Conservation (phyloP, 2,329 filamentous ascomycete species). For the Penicillium sp. region DNA sequence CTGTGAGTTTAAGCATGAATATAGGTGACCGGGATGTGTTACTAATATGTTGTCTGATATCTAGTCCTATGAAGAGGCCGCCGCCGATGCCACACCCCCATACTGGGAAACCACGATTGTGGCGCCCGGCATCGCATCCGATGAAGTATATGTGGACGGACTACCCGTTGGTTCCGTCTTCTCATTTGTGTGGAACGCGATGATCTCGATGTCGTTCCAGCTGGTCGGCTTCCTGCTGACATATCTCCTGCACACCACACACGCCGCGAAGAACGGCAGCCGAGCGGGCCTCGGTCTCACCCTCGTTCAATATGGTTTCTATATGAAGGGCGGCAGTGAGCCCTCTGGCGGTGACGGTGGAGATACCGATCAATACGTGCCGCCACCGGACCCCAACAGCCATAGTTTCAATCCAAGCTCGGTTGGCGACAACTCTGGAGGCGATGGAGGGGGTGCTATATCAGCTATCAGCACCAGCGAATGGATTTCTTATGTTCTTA, state of each 20-base stretch:
- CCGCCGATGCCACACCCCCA: slow-evolving; percentile 88
- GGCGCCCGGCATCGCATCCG: slow-evolving; percentile 81
- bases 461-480: slow-evolving; percentile 67
- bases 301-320: slow-evolving; percentile 93
- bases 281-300: slow-evolving; percentile 91
- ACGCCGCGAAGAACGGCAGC: slow-evolving; percentile 96
- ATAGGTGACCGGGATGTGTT: neutral
- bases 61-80: slow-evolving; percentile 96
- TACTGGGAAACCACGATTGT: slow-evolving; percentile 99
- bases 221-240: slow-evolving; percentile 96
- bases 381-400: slow-evolving; percentile 79
- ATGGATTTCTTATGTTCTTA: slow-evolving; percentile 86
- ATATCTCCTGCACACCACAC: slow-evolving; percentile 94
- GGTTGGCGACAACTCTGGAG: slow-evolving; percentile 49
- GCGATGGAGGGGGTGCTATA: slow-evolving; percentile 40
- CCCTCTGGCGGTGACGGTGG: slow-evolving; percentile 37
- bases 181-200: slow-evolving; percentile 71
- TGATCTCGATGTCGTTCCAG: slow-evolving; percentile 97
- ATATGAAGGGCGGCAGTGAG: slow-evolving; percentile 68
- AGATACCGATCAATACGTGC: slow-evolving; percentile 45
- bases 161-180: slow-evolving; percentile 86
- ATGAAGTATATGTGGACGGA: slow-evolving; percentile 96
- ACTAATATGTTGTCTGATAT: slow-evolving; percentile 1
- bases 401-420: slow-evolving; percentile 78
- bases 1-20: slow-evolving; percentile 58